A percentile compares a stretch with the other conserved stretches of the same genome.
Evolutionary conservation across 176 grass and related monocot genomes (phyloP).

Genomic region (Olyra latifolia): DNA sequence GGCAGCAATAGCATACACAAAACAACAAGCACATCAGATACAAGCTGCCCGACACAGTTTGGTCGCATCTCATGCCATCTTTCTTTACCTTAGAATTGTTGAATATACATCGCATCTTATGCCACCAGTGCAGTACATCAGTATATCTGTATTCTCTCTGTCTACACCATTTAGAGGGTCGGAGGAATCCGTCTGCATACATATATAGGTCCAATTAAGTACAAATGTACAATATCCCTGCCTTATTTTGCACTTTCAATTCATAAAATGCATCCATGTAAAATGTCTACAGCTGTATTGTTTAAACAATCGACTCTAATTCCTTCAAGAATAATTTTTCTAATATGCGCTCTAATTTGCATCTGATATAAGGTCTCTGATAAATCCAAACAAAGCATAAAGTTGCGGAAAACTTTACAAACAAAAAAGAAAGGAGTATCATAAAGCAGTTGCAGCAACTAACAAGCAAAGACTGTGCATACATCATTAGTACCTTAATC

Average conservation of each 20-base stretch:
- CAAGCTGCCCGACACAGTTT: no score
- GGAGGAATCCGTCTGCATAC: slow-evolving; percentile 39
- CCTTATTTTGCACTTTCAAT: no score
- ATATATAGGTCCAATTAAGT: neutral
- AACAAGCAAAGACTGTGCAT: neutral
- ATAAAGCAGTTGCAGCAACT: neutral
- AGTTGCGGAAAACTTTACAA: neutral
- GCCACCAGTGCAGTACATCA: slow-evolving; percentile 96
- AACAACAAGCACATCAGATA: neutral
- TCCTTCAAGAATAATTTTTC: no score
- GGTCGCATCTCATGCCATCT: no score
- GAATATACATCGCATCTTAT: slow-evolving; percentile 93
- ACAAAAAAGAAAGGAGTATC: neutral
- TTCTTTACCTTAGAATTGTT: slow-evolving; percentile 78
- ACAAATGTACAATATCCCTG: no score
- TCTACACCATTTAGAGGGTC: slow-evolving; percentile 73
- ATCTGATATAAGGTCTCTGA: neutral
- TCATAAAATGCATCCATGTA: no score
- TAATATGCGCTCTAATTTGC: neutral
- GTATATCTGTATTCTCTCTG: slow-evolving; percentile 80
- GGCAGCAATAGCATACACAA: neutral
- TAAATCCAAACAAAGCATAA: neutral
- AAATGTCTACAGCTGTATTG: no score
- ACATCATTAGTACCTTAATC: slow-evolving; percentile 13
- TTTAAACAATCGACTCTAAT: no score